Percentiles rank a stretch among this genome's conserved stretches.
Conservation (phyloP, 306 rosid genomes). For the Glycine tomentella region DNA sequence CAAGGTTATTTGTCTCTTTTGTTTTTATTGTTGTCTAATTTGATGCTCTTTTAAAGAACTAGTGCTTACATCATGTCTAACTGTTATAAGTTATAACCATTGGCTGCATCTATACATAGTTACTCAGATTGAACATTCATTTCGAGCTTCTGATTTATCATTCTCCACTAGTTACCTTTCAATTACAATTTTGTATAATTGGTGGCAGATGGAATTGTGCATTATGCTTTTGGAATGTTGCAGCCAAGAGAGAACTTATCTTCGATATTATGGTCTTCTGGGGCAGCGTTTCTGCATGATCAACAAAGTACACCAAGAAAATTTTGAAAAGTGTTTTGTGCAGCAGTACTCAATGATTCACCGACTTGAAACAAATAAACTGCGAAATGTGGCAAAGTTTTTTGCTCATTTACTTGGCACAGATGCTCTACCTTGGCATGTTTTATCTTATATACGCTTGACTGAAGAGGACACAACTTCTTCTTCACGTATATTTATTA, state of each 20-base stretch:
- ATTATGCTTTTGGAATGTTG: constrained; percentile 90
- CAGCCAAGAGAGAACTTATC: constrained; percentile 93
- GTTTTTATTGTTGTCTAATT: neutral
- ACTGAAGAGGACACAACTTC: constrained; percentile 94
- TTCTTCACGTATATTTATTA: constrained; percentile 85
- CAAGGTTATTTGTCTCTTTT: constrained; percentile 4
- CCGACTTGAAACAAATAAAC: constrained; percentile 83
- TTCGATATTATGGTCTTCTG: constrained; percentile 86
- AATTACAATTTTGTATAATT: constrained; percentile 20
- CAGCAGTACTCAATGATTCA: constrained; percentile 94
- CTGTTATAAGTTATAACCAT: neutral
- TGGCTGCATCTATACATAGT: neutral
- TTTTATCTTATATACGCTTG: constrained; percentile 75
- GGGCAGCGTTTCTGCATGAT: constrained; percentile 92
- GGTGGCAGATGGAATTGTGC: constrained; percentile 78
- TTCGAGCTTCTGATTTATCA: neutral
- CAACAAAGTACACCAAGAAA: constrained; percentile 87
- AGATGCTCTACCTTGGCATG: constrained; percentile 90
- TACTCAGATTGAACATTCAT: constrained; percentile 13
- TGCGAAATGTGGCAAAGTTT: constrained; percentile 83
- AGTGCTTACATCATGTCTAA: neutral
- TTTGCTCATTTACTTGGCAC: constrained; percentile 95
- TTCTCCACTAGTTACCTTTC: neutral
- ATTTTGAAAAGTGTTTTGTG: constrained; percentile 88
- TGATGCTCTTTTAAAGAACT: neutral